Conservation (phyloP, 2,329 filamentous ascomycete genomes). For the Xylariaceae sp. region DNA sequence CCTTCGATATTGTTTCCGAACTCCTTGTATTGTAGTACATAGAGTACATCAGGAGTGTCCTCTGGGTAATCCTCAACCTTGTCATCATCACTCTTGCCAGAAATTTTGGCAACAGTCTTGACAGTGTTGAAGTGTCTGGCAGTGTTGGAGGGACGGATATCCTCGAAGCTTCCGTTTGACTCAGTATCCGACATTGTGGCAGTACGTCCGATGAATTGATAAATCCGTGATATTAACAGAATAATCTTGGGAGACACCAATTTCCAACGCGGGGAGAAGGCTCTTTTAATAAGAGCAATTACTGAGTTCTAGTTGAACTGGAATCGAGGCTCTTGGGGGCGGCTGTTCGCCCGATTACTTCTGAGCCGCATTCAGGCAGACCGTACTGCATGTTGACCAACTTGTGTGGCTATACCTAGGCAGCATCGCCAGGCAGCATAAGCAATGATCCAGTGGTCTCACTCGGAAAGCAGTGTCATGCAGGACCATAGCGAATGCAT, state of each 20-base stretch:
- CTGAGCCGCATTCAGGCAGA: too few relatives aligned
- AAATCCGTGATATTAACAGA: too few relatives aligned
- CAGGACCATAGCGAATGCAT: background rate
- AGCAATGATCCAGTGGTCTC: background rate
- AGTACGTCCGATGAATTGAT: too few relatives aligned
- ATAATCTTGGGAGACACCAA: too few relatives aligned
- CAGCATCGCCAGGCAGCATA: slow-evolving; percentile 8
- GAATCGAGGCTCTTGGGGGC: background rate
- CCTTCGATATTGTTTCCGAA: slow-evolving; percentile 35
- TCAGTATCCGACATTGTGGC: slow-evolving; percentile 25
- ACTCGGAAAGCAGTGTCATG: background rate
- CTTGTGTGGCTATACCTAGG: background rate
- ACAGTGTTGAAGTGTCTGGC: too few relatives aligned
- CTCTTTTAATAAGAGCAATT: too few relatives aligned
- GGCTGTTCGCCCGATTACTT: too few relatives aligned
- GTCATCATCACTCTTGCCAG: background rate
- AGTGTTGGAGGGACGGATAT: slow-evolving; percentile 22
- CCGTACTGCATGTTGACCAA: background rate
- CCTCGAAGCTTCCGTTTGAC: slow-evolving; percentile 35
- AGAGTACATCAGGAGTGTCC: slow-evolving; percentile 41
- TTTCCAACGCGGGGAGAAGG: too few relatives aligned
- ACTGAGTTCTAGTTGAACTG: background rate
- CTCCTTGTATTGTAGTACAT: slow-evolving; percentile 41
- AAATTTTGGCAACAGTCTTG: background rate
- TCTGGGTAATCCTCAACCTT: slow-evolving; percentile 19